A percentile compares a stretch with the other conserved stretches of the same genome.
phyloP scores from a whole-genome alignment of 345 rosid species.

The Melastoma malabathricum region DNA sequence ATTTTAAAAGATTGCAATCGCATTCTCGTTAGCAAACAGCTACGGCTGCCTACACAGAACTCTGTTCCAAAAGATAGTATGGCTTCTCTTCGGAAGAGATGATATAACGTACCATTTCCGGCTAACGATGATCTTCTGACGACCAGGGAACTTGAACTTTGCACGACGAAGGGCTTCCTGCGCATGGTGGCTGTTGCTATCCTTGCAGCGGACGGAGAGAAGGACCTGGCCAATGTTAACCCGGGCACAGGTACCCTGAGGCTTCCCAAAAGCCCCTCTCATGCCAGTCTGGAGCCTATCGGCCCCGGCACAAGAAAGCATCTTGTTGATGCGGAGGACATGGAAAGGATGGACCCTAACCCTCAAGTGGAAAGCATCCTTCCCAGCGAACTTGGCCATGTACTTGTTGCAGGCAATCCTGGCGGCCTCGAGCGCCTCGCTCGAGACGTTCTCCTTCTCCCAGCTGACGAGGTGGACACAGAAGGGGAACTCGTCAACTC shows the following conservation, averaged over 20 bases:
- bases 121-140: constrained; percentile 17
- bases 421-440: constrained; percentile 17
- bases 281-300: constrained; percentile 17
- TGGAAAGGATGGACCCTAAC: constrained; percentile 12
- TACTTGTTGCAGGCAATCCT: constrained; percentile 16
- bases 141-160: constrained; percentile 17
- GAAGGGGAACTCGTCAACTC: constrained; percentile 10
- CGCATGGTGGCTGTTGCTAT: constrained; percentile 6
- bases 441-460: constrained; percentile 15
- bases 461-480: constrained; percentile 12
- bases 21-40: too few relatives aligned
- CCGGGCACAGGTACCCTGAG: constrained; percentile 9
- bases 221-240: constrained; percentile 17
- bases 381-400: constrained; percentile 15
- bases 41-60: too few relatives aligned
- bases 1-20: too few relatives aligned
- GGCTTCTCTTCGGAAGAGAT: too few relatives aligned
- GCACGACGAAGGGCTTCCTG: constrained; percentile 14
- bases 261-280: constrained; percentile 16
- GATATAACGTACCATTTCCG: constrained; percentile 5
- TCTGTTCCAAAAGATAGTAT: too few relatives aligned
- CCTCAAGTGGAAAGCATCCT: constrained; percentile 16
- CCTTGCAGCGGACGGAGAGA: constrained; percentile 18
- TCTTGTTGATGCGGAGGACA: constrained; percentile 17
- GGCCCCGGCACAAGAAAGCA: constrained; percentile 15